These are phyloP conservation scores for Cystobasidiopsis lactophilus DNA, from an alignment of 768 basidiomycete species.

Conservation along the genomic window DNA sequence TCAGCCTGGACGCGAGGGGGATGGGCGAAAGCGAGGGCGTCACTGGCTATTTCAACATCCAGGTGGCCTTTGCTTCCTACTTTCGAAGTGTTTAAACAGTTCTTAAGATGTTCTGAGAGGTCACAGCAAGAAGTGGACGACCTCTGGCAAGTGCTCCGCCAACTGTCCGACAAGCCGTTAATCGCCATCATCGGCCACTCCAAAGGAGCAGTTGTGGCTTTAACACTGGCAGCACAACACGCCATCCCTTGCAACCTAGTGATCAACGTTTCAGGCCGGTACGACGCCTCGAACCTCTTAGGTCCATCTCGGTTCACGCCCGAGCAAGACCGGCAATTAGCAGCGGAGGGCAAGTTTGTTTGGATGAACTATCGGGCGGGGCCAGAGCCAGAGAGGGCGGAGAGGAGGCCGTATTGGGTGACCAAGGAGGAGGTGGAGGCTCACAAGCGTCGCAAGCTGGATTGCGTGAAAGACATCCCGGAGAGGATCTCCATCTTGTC, in stretches of 20 bases:
- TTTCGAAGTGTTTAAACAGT: background rate
- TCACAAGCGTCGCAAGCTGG: background rate
- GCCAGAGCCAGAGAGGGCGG: background rate
- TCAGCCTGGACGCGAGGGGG: background rate
- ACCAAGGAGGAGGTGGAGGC: background rate
- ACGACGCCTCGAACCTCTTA: background rate
- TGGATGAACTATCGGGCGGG: background rate
- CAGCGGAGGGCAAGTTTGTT: background rate
- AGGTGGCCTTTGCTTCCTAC: too few species aligned
- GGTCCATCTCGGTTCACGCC: background rate
- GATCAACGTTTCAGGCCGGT: background rate
- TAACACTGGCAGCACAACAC: background rate
- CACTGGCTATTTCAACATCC: background rate
- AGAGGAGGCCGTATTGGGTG: background rate
- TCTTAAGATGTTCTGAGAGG: background rate
- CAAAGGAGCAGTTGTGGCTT: background rate
- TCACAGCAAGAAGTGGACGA: constrained; percentile 1
- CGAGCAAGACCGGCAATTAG: background rate
- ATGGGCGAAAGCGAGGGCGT: background rate
- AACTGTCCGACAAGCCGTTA: background rate
- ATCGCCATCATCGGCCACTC: background rate
- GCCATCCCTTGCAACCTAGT: background rate
- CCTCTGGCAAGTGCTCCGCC: background rate
- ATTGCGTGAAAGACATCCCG: background rate
- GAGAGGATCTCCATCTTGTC: background rate